Base-by-base conservation (phyloP, 257 asterid genomes). In the Fraxinus anomala region DNA sequence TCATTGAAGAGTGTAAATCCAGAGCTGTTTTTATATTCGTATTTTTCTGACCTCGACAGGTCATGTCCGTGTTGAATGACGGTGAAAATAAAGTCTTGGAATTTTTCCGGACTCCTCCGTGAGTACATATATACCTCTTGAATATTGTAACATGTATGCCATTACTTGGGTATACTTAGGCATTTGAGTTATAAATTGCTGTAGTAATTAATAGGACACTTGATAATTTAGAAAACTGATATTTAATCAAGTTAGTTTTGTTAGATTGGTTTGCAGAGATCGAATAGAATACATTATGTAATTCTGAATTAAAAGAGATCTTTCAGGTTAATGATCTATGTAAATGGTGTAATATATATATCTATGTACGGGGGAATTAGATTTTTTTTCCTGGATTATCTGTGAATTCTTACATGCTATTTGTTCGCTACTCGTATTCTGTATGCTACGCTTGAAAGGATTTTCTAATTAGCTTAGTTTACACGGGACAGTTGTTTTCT, bases 51-150 rank as follows among this genome's bases (percentile, higher is more conserved):
- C n/a, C n/a, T n/a, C n/a, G n/a, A n/a, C n/a, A n/a, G n/a, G n/a
- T n/a, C 72, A 96, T 93, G 97, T 93, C 99, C 0, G 93, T 96
- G 31, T 89, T 92, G 19, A 96, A 93, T 76, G 98, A 96, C 6
- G 99, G 93, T 14, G 99, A 96, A 92, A 96, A 96, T 80, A 96
- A 96, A 82, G 95, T 92, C 49, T 93, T 96, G 21, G 99, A 97
- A 80, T 98, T 96, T 76, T 89, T 96, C 80, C 87, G 96, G 75
- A 92, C 97, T 17, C 98, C 99, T 77, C 97, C 96, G 98, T 96
- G 87, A 89, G 99, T 79, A 28, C 30, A 23, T 70, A 40, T 30
- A 9, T 9, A 30, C 37, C 33, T 42, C 11, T 51, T 36, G 11
- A 16, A 36, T 39, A 61, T 10, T 17, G 44, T 12, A 33, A 44